Evolutionary conservation across 345 rosid species (phyloP), one percentile per base, ranked within the genome.

Genomic region (Conringia planisiliqua): DNA sequence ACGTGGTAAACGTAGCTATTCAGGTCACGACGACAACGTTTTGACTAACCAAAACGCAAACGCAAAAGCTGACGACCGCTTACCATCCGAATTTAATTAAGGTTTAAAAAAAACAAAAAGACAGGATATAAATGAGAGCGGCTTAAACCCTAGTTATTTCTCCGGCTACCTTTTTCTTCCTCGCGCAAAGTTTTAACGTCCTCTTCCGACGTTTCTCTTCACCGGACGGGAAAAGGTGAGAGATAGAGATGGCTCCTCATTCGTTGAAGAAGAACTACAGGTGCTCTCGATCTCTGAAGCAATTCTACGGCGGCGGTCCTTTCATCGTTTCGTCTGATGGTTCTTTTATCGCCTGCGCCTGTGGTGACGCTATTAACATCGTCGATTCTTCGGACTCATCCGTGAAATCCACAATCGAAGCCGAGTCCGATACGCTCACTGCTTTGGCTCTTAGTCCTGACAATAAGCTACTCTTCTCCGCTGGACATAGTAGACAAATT

Each of bases 291-390:
- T 83, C 92, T 12, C 78, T 91, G 30, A 89, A 89, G 74, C 97
- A 94, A 72, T 92, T 94, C 79, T 94, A 94, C 78, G 75, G 85
- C n/a, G 98, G 97, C 2, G 99, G 97, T 0, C 96, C 99, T 0
- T 84, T 92, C 72, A 80, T 76, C 6, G 93, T 95, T 33, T 86
- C 97, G 3, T 87, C 96, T 3, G 90, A 89, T 44, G 91, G 90
- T 22, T 89, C 92, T 17, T 92, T 95, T 66, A 80, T 95, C 30
- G 92, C 76, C 7, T 95, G 99, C 68, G 83, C 90, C 3, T 87
- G 92, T 58, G 93, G 89, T 0, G 97, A 90, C 47, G 72, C 86
- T 12, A 78, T 95, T 24, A 92, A 90, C 75, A 87, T 95, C n/a
- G 92, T 92, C 8, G 87, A 90, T 52, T 80, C 88, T 6, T 74